phyloP scores from a whole-genome alignment of 2,329 filamentous ascomycete genomes.

The Aspergillus novoparasiticus region DNA sequence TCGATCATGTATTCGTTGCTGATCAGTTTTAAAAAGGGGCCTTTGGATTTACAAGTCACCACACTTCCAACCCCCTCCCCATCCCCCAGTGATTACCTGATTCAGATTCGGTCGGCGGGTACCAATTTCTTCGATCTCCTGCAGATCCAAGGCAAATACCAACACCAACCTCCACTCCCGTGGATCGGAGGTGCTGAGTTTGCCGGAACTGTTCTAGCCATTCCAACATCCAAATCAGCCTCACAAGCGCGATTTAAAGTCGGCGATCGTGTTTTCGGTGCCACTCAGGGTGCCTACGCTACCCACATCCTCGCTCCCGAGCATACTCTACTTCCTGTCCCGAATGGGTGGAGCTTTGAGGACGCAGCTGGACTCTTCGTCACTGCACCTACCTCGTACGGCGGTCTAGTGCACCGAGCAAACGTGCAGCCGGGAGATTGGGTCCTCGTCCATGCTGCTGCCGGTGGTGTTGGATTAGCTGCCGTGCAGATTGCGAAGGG shows the following conservation, averaged over 20 bases:
- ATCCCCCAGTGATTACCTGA: conserved; percentile 74
- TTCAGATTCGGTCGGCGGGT: conserved; percentile 81
- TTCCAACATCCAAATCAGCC: conserved; percentile 55
- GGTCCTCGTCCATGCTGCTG: conserved; percentile 89
- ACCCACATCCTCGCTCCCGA: conserved; percentile 72
- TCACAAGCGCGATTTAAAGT: conserved; percentile 65
- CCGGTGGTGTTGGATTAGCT: conserved; percentile 86
- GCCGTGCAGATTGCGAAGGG: conserved; percentile 95
- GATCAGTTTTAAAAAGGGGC: conserved; percentile 56
- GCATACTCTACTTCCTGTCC: conserved; percentile 69
- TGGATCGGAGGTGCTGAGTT: conserved; percentile 90
- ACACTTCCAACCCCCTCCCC: conserved; percentile 75
- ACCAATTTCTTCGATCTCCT: conserved; percentile 98
- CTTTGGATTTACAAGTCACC: conserved; percentile 74
- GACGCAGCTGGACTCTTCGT: conserved; percentile 90
- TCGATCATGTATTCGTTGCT: not conserved
- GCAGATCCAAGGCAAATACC: conserved; percentile 94
- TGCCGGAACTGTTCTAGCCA: conserved; percentile 72
- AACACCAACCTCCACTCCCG: conserved; percentile 83
- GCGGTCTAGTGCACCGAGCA: conserved; percentile 76
- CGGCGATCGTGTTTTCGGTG: conserved; percentile 85
- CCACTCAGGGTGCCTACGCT: conserved; percentile 82
- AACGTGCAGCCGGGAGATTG: conserved; percentile 77
- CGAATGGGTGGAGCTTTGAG: conserved; percentile 76
- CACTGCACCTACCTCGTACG: conserved; percentile 88